phyloP scores from a whole-genome alignment of 2,329 filamentous ascomycete genomes.

The Colletotrichum tamarilloi region DNA sequence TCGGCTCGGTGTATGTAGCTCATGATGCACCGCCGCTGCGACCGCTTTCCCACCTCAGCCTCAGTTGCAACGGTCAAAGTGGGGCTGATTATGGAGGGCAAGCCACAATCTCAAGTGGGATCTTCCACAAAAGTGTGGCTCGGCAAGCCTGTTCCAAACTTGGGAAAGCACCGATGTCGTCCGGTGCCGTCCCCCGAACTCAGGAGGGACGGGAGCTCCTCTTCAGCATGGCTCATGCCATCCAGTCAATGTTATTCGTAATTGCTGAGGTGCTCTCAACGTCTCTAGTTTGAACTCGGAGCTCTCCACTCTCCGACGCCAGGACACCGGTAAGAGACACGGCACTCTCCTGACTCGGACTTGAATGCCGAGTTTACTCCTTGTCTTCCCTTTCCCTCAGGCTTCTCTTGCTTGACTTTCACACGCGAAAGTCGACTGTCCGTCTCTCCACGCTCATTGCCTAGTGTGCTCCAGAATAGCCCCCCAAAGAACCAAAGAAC shows the following conservation, averaged over 20 bases:
- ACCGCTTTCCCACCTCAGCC: conserved; percentile 11
- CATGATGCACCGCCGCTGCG: neutral
- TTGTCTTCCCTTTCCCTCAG: too few species aligned
- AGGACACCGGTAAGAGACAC: neutral
- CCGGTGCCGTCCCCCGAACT: conserved; percentile 23
- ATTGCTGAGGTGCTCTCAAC: neutral
- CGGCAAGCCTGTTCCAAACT: neutral
- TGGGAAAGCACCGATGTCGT: conserved; percentile 30
- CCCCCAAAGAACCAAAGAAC: neutral
- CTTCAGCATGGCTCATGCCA: neutral
- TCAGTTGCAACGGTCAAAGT: conserved; percentile 16
- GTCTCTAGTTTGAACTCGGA: neutral
- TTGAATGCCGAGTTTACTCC: conserved; percentile 34
- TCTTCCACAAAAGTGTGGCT: conserved; percentile 14
- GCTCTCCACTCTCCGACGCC: conserved; percentile 28
- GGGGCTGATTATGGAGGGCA: neutral
- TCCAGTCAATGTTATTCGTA: neutral
- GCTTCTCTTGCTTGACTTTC: neutral
- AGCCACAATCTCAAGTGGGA: conserved; percentile 13
- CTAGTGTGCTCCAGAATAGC: neutral
- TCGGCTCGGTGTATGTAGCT: neutral
- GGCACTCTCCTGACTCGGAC: conserved; percentile 8
- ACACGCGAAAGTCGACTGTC: neutral
- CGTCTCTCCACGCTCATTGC: neutral
- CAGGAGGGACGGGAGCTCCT: neutral